Evolutionary conservation across 805 yeast genomes (phyloP).

Genomic region (Candida loeiensis): DNA sequence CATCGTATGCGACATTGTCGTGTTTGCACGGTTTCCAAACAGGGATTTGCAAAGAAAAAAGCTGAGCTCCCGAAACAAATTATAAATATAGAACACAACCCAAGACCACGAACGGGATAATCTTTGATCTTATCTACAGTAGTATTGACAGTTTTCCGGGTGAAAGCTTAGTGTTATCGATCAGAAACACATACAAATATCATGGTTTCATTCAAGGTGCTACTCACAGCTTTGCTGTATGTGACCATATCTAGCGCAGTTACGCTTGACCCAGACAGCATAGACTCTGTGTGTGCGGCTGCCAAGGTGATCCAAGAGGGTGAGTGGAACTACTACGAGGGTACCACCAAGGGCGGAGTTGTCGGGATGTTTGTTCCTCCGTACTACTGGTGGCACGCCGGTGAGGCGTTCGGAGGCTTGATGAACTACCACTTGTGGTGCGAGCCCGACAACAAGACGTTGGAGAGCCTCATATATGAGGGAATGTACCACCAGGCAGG

Average conservation of each 20-base stretch:
- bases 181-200: background rate
- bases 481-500: conserved; percentile 46
- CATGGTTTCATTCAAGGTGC: conserved; percentile 6
- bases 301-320: conserved; percentile 35
- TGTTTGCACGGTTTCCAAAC: background rate
- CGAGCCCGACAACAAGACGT: conserved; percentile 29
- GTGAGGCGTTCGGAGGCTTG: conserved; percentile 49
- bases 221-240: conserved; percentile 7
- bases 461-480: conserved; percentile 26
- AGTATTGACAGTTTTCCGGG: too few relatives aligned
- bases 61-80: background rate
- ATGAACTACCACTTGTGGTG: conserved; percentile 40
- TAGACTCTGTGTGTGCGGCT: conserved; percentile 40
- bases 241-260: conserved; percentile 1
- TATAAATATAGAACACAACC: background rate
- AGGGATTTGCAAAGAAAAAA: conserved; percentile 1
- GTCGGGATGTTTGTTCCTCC: conserved; percentile 45
- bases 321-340: conserved; percentile 45
- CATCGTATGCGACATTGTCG: background rate
- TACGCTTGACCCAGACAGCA: conserved; percentile 36
- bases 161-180: too few relatives aligned
- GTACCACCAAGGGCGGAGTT: conserved; percentile 39
- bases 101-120: background rate
- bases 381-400: conserved; percentile 54
- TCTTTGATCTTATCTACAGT: too few relatives aligned